Conservation (phyloP, 2,329 filamentous ascomycete species). For the Fusarium anguioides region DNA sequence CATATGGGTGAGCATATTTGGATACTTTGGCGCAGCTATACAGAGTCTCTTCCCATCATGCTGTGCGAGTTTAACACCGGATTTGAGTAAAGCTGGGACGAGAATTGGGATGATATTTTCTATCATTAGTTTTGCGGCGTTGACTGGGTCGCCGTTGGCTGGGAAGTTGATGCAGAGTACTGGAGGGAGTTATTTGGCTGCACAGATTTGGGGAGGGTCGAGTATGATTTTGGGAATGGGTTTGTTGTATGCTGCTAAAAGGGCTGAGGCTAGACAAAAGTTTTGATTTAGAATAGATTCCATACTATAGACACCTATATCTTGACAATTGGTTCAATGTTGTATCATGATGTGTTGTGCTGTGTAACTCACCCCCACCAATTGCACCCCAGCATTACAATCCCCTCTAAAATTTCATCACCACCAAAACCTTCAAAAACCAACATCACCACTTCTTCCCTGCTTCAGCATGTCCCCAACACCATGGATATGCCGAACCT, state of each 20-base stretch:
- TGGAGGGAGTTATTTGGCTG: conserved; percentile 59
- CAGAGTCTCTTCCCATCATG: conserved; percentile 73
- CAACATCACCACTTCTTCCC: conserved; percentile 10
- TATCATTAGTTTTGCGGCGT: conserved; percentile 63
- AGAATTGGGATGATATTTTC: conserved; percentile 71
- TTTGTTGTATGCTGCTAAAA: conserved; percentile 55
- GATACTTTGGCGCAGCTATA: conserved; percentile 71
- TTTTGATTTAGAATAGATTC: not conserved
- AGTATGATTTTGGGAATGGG: conserved; percentile 57
- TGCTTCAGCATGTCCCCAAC: conserved; percentile 46
- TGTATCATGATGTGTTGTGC: not conserved
- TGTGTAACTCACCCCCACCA: conserved; percentile 6
- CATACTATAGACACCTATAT: not conserved
- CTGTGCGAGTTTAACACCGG: conserved; percentile 58
- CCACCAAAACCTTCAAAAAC: not conserved
- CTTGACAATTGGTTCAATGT: not conserved
- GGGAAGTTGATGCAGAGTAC: conserved; percentile 60
- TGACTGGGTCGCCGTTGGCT: conserved; percentile 66
- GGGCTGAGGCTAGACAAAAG: conserved; percentile 45
- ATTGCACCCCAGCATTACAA: conserved; percentile 10
- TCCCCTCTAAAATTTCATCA: conserved; percentile 39
- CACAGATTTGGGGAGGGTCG: conserved; percentile 62
- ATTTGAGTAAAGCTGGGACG: conserved; percentile 64
- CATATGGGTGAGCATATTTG: conserved; percentile 71
- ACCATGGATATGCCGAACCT: conserved; percentile 54